Base-by-base conservation (phyloP, 164 flowering plant species). In the Stephania japonica region DNA sequence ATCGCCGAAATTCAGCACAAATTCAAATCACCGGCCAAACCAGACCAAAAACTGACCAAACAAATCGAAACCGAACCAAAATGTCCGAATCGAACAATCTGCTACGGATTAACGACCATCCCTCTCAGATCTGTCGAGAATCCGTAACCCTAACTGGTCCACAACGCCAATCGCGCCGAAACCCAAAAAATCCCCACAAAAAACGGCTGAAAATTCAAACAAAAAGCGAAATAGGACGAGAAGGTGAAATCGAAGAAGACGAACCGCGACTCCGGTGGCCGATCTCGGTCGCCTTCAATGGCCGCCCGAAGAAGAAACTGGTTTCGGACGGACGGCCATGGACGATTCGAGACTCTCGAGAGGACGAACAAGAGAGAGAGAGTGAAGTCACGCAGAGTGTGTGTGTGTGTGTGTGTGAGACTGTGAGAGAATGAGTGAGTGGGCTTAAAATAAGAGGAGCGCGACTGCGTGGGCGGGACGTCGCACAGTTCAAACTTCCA, bases 401-500 rank as follows among this genome's bases (percentile, higher is more conserved):
- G n/a, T n/a, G n/a, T n/a, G n/a, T n/a, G 64, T 59, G 64, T 19
- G 64, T 59, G 64, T 19, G 59, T 50, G 59, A 50, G 38, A 59
- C 24, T 19, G 64, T 8, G 7, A n/a, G 64, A 19, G 23, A 59
- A 24, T 19, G 76, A 64, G 64, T 42, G 21, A 62, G 24, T 19
- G 64, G 25, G 50, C 65, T 70, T 64, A 74, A 72, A 65, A 72
- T 42, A 75, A 72, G 59, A 18, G 73, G 78, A 72, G 78, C 70
- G 78, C 62, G 3, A 32, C 38, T 32, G 38, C 38, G 50, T 47
- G 78, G 75, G 81, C 81, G 81, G 81, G 81, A 79, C 68, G 69
- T 66, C 16, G 63, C 69, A 44, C 74, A 56, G 77, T 81, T 80
- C 74, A 84, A 84, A 84, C 75, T 61, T 68, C 47, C 47, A 42